Conservation (phyloP, 208 protist genomes). For the Acanthamoeba royreba region DNA sequence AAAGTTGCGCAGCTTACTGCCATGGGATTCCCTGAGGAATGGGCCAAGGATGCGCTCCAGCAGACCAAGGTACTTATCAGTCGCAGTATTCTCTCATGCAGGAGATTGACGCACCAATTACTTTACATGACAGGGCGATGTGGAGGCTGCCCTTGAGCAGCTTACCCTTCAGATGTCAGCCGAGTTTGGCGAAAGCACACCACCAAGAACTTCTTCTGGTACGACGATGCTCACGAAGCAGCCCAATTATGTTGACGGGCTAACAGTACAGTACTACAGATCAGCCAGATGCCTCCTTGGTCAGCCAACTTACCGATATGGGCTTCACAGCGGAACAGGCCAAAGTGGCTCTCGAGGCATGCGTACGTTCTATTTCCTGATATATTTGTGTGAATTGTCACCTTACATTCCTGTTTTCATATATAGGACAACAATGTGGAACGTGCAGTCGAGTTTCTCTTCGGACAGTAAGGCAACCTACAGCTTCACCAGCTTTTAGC, state of each 20-base stretch:
- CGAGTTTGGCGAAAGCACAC: too few relatives aligned
- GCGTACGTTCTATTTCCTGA: not conserved
- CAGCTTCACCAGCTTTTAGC: too few relatives aligned
- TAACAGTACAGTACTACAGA: too few relatives aligned
- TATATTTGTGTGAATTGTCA: not conserved
- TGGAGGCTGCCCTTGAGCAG: not conserved
- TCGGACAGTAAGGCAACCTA: too few relatives aligned
- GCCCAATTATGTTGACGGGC: too few relatives aligned
- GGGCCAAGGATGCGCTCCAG: not conserved
- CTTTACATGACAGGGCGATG: not conserved
- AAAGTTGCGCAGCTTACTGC: not conserved
- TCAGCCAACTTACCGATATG: not conserved
- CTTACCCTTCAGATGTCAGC: not conserved
- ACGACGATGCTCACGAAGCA: too few relatives aligned
- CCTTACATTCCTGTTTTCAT: not conserved
- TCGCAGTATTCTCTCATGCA: not conserved
- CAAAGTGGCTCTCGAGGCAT: not conserved
- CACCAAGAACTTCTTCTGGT: too few relatives aligned
- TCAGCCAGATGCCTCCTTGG: not conserved
- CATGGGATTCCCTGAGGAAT: constrained; percentile 6
- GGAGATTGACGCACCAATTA: not conserved
- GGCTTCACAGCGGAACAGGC: constrained; percentile 3
- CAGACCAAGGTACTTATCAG: not conserved
- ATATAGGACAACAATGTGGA: not conserved
- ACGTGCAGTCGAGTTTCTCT: not conserved